phyloP scores from a whole-genome alignment of 345 rosid genomes.

The Euphorbia peplus region DNA sequence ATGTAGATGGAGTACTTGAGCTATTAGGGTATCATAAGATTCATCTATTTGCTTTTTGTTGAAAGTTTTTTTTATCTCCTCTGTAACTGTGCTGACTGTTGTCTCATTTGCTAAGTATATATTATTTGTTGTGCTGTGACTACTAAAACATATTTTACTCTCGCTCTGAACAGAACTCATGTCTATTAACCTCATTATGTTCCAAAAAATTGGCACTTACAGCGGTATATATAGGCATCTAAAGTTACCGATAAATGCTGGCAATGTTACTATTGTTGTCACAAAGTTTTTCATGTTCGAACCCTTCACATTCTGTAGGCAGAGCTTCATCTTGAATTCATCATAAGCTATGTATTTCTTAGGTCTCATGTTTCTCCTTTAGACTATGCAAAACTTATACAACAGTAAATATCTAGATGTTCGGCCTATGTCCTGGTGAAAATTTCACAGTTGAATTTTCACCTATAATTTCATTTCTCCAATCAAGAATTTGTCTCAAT shows the following conservation, averaged over 20 bases:
- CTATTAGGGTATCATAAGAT: not conserved
- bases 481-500: not conserved
- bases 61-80: not conserved
- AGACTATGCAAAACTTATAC: too few species aligned
- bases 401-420: not conserved
- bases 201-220: not conserved
- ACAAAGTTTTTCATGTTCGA: not conserved
- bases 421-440: not conserved
- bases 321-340: not conserved
- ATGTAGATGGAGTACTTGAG: not conserved
- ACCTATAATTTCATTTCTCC: not conserved
- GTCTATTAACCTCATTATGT: too few species aligned
- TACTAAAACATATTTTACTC: too few species aligned
- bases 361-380: too few species aligned
- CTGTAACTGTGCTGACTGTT: not conserved
- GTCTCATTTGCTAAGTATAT: not conserved
- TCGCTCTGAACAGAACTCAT: not conserved
- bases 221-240: not conserved
- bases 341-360: too few species aligned
- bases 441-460: not conserved
- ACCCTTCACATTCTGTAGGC: not conserved
- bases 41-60: too few species aligned
- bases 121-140: not conserved
- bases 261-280: not conserved
- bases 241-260: not conserved